Evolutionary conservation across 176 grass and related monocot species (phyloP).

Genomic region (Urochloa ruziziensis): DNA sequence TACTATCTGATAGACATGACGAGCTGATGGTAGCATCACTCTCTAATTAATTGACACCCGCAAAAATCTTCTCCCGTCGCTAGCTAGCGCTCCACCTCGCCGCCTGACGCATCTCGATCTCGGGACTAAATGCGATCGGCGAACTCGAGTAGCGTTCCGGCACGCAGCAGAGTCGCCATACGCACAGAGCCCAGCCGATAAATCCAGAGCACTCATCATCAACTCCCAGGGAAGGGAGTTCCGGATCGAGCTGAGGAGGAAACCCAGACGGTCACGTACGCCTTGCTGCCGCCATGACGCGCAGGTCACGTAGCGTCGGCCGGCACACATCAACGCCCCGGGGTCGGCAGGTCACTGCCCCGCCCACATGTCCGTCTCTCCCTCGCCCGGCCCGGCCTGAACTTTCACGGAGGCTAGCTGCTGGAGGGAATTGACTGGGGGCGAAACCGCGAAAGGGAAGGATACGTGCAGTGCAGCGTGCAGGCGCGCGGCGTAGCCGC

Average conservation of each 20-base stretch:
- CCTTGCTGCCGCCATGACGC: background rate
- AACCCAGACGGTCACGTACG: background rate
- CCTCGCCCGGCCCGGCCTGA: background rate
- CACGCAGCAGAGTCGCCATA: background rate
- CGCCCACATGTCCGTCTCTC: background rate
- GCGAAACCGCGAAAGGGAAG: background rate
- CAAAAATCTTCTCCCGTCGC: background rate
- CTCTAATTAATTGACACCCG: background rate
- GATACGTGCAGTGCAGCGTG: background rate
- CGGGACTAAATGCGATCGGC: background rate
- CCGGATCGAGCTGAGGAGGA: too few species aligned
- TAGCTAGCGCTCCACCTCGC: conserved; percentile 15
- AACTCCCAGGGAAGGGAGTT: too few species aligned
- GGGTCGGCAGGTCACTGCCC: conserved; percentile 22
- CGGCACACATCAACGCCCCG: background rate
- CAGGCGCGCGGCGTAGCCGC: background rate
- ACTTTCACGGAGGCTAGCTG: background rate
- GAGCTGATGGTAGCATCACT: background rate
- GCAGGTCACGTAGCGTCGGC: background rate
- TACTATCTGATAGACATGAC: background rate
- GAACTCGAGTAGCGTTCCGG: background rate
- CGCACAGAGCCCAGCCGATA: background rate
- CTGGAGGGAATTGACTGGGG: background rate
- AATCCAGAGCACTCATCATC: background rate
- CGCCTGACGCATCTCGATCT: background rate